These are phyloP conservation scores for Malus hybrid DNA, from an alignment of 331 rosid genomes.

Conservation along the genomic window DNA sequence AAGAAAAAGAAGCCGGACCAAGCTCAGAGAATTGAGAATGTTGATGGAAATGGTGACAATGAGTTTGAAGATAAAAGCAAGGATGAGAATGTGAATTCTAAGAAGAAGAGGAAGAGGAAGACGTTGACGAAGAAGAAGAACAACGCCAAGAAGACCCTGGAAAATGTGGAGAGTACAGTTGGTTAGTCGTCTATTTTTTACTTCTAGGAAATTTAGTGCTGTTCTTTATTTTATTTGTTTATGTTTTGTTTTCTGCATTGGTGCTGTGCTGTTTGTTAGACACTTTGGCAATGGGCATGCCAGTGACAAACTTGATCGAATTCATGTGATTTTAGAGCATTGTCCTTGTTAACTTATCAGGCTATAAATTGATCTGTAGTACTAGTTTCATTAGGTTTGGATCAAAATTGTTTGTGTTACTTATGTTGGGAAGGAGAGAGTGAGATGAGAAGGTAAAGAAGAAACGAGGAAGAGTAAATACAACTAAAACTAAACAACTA, in stretches of 20 bases:
- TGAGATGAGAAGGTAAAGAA: not conserved
- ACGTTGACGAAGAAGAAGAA: not conserved
- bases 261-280: not conserved
- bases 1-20: constrained; percentile 27
- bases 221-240: not conserved
- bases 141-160: constrained; percentile 16
- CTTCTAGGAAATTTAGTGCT: not conserved
- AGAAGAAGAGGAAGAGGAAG: constrained; percentile 12
- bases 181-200: constrained; percentile 9
- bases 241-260: not conserved
- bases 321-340: not conserved
- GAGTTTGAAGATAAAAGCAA: constrained; percentile 20
- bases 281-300: not conserved
- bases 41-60: constrained; percentile 10
- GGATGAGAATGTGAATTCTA: constrained; percentile 6
- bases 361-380: too few species aligned
- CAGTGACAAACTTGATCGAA: not conserved
- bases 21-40: constrained; percentile 15
- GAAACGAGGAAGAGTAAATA: not conserved
- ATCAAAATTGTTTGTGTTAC: not conserved
- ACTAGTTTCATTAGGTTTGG: not conserved
- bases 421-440: not conserved
- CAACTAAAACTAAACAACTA: not conserved
- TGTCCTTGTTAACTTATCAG: too few species aligned
- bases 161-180: constrained; percentile 13